These are phyloP conservation scores for Microsporum canis DNA, from an alignment of 2,329 filamentous ascomycete genomes.

Conservation along the genomic window DNA sequence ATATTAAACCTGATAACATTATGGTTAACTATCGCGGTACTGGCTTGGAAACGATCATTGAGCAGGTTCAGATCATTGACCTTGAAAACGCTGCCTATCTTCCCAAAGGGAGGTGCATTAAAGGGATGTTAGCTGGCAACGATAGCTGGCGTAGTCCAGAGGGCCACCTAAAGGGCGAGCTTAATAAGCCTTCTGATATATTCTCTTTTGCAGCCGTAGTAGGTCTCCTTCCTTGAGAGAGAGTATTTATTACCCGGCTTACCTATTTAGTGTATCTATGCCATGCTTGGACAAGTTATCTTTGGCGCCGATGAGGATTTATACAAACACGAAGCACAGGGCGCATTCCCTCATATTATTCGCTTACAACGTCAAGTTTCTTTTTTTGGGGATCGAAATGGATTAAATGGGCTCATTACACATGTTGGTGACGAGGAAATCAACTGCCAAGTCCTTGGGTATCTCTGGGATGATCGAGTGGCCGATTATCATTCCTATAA, in stretches of 20 bases:
- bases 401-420: constrained; percentile 30
- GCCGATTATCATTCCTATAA: constrained; percentile 24
- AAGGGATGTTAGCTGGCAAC: constrained; percentile 22
- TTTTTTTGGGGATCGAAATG: constrained; percentile 35
- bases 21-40: constrained; percentile 23
- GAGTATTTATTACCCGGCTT: constrained; percentile 4
- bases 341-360: constrained; percentile 24
- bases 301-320: constrained; percentile 30
- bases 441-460: constrained; percentile 22
- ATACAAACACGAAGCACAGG: constrained; percentile 26
- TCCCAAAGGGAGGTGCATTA: constrained; percentile 21
- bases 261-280: constrained; percentile 34
- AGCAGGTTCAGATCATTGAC: constrained; percentile 18
- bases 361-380: constrained; percentile 38
- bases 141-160: constrained; percentile 27
- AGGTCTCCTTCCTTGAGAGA: constrained; percentile 8
- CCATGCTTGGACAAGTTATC: constrained; percentile 33
- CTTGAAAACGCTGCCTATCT: constrained; percentile 27
- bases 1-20: constrained; percentile 31
- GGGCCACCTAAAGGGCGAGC: constrained; percentile 19
- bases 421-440: constrained; percentile 26
- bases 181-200: constrained; percentile 24
- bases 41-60: constrained; percentile 12
- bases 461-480: constrained; percentile 25
- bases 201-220: constrained; percentile 26